Percentiles rank a stretch among this genome's conserved stretches.
These are phyloP conservation scores for Sphagnum tenellum DNA, from an alignment of 225 moss, liverwort and hornwort genomes.

Conservation along the genomic window DNA sequence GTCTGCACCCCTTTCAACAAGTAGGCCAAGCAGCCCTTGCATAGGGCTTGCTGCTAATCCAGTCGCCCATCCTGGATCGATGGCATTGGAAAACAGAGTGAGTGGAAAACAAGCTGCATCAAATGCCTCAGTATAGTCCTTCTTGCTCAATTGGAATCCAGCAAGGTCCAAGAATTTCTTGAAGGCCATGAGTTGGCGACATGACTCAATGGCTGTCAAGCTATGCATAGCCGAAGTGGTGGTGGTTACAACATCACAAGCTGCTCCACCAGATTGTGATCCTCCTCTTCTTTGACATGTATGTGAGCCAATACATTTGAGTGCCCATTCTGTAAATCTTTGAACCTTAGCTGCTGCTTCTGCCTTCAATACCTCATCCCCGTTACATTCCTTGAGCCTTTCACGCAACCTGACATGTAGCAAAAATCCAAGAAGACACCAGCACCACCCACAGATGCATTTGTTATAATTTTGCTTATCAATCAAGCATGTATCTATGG, in stretches of 20 bases:
- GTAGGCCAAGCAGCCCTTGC: conserved; percentile 82
- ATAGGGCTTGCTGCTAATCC: conserved; percentile 94
- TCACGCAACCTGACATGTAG: conserved; percentile 41
- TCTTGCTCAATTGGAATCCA: conserved; percentile 57
- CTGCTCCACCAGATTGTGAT: background rate
- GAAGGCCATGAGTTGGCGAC: conserved; percentile 81
- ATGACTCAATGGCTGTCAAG: conserved; percentile 63
- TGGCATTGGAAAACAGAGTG: conserved; percentile 90
- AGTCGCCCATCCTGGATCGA: conserved; percentile 95
- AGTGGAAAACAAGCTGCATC: conserved; percentile 97
- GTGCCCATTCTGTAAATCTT: conserved; percentile 7
- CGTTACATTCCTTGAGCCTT: conserved; percentile 31
- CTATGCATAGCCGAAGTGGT: conserved; percentile 54
- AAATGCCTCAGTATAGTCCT: conserved; percentile 93
- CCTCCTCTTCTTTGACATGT: conserved; percentile 10
- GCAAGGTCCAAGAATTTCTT: conserved; percentile 82
- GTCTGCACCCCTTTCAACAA: conserved; percentile 93
- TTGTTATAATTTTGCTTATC: too few relatives aligned
- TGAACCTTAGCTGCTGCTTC: conserved; percentile 9
- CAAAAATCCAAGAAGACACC: too few relatives aligned
- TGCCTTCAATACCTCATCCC: conserved; percentile 55
- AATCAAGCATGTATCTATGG: too few relatives aligned
- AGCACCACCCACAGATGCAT: too few relatives aligned
- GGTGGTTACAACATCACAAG: conserved; percentile 17
- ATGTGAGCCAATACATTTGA: conserved; percentile 10